Base-by-base conservation (phyloP, 805 yeast species). In the Starmera quercuum region DNA sequence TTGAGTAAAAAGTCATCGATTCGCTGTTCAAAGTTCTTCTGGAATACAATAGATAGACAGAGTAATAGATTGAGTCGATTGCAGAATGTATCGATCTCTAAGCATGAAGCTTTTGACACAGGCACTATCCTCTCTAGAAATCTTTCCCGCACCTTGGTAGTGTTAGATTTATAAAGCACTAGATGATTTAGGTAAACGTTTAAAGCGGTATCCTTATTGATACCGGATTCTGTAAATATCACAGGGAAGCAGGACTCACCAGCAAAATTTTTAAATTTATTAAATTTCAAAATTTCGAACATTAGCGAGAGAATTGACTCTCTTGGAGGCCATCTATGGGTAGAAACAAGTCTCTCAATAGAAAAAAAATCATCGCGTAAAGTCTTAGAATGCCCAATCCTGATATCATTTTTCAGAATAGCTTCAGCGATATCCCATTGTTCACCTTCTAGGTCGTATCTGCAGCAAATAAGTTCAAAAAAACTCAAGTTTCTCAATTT, bases 51-150 rank as follows among this genome's bases (percentile, higher is more conserved):
- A 6, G 45, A 31, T 11, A 46, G 18, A 12, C 38, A 38, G 2
- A 49, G 26, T 1, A 51, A 13, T 2, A 51, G 38, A 18, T 49
- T 51, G 20, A 41, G 13, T 34, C 56, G 41, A 37, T 51, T 51
- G 31, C 41, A 38, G 17, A 49, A 42, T 2, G 46, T 34, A 4
- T 19, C 23, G 13, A 41, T 17, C 20, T 36, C 42, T 18, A 44
- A 15, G 1, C 38, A 24, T 2, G 39, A 32, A 6, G 22, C 12
- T 25, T 35, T 45, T 4, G 53, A 40, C 2, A 51, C 39, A 1
- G 56, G 54, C 2, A 40, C 32, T 4, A 47, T 30, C 11, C 36
- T 45, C 18, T 51, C 56, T 25, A 47, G 20, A 9, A 49, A 37
- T 22, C 49, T 39, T 6, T 36, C 38, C 21, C 19, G 17, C 6